Percentiles rank a stretch among this genome's conserved stretches.
Evolutionary conservation across 2,329 filamentous ascomycete genomes (phyloP).

Genomic region (Seiridium unicorne): DNA sequence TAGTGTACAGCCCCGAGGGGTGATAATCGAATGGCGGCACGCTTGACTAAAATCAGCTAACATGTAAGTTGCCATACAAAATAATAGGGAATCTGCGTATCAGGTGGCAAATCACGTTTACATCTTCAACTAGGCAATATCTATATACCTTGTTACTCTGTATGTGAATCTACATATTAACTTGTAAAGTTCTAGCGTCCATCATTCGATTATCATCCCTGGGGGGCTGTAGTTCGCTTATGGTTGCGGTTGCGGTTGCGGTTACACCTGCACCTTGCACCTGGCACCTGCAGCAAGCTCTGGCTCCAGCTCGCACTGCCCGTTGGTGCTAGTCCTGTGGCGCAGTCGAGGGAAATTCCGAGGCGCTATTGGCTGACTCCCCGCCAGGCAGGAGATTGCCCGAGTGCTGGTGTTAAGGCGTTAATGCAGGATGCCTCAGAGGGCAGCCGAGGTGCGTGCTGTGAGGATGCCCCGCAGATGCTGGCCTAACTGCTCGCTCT

Average conservation of each 20-base stretch:
- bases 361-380: not conserved
- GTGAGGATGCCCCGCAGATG: not conserved
- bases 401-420: not conserved
- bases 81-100: too few relatives aligned
- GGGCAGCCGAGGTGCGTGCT: not conserved
- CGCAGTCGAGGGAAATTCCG: not conserved
- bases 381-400: not conserved
- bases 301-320: not conserved
- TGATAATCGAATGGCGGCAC: not conserved
- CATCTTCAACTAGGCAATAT: too few relatives aligned
- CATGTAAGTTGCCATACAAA: too few relatives aligned
- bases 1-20: too few relatives aligned
- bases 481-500: not conserved
- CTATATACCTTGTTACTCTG: too few relatives aligned
- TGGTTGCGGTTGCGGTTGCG: too few relatives aligned
- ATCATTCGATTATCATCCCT: too few relatives aligned
- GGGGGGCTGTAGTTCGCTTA: too few relatives aligned
- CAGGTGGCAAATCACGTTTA: too few relatives aligned
- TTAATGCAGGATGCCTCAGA: not conserved
- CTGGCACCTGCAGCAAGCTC: not conserved
- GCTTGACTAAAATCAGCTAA: not conserved
- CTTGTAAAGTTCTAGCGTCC: too few relatives aligned
- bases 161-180: too few relatives aligned
- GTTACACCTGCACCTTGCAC: not conserved
- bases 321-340: not conserved